Evolutionary conservation across 2,329 filamentous ascomycete species (phyloP).

Genomic region (Phialocephala subalpina): DNA sequence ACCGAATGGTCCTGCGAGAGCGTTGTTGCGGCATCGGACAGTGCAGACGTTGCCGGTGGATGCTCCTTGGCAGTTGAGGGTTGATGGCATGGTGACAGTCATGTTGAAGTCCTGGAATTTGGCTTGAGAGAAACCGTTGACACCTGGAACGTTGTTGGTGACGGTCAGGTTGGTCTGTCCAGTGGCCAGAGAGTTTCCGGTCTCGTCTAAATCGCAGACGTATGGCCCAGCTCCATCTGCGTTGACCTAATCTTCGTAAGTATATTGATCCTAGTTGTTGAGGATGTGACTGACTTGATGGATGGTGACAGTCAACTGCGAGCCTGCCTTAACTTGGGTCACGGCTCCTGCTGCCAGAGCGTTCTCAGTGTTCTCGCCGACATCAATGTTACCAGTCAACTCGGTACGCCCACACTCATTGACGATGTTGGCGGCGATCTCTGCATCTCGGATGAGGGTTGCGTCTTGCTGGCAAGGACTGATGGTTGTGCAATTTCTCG

Average conservation of each 20-base stretch:
- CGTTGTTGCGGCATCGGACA: conserved; percentile 65
- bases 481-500: conserved; percentile 65
- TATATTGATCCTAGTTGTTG: conserved; percentile 46
- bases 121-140: conserved; percentile 63
- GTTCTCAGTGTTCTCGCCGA: conserved; percentile 63
- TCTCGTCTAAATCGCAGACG: conserved; percentile 60
- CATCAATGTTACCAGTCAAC: conserved; percentile 66
- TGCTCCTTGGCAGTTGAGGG: conserved; percentile 58
- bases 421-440: conserved; percentile 60
- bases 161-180: conserved; percentile 55
- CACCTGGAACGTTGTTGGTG: conserved; percentile 65
- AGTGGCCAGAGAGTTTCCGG: conserved; percentile 47
- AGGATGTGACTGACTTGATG: conserved; percentile 12
- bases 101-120: conserved; percentile 65
- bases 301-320: conserved; percentile 52
- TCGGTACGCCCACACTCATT: conserved; percentile 71
- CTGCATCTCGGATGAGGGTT: conserved; percentile 67
- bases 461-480: conserved; percentile 55
- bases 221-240: conserved; percentile 63
- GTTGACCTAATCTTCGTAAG: conserved; percentile 52
- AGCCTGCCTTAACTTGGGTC: conserved; percentile 57
- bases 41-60: conserved; percentile 67
- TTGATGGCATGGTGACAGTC: conserved; percentile 59
- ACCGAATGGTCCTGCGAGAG: conserved; percentile 63
- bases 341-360: conserved; percentile 54